A percentile compares a stretch with the other conserved stretches of the same genome.
Conservation (phyloP, 306 rosid genomes). For the Lablab purpureus region DNA sequence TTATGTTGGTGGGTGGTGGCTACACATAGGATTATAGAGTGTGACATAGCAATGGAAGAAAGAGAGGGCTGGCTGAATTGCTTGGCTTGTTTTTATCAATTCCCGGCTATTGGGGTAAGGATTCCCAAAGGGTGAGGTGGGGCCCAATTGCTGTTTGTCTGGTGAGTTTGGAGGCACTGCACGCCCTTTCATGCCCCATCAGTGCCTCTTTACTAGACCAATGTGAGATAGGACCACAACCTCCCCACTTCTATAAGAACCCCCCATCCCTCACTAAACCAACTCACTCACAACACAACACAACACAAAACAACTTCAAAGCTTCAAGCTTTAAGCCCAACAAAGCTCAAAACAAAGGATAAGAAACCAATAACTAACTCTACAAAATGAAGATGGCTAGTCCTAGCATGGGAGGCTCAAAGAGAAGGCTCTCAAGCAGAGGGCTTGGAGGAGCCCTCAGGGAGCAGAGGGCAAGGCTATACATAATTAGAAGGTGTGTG, state of each 20-base stretch:
- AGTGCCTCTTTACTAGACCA: conserved; percentile 64
- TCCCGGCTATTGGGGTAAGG: conserved; percentile 53
- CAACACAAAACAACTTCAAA: conserved; percentile 23
- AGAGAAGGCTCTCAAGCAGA: conserved; percentile 84
- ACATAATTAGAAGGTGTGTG: conserved; percentile 94
- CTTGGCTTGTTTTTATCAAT: conserved; percentile 52
- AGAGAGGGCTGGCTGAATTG: conserved; percentile 44
- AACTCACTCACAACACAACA: conserved; percentile 26
- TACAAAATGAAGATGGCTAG: conserved; percentile 70
- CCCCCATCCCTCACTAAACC: conserved; percentile 35
- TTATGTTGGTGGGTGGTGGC: conserved; percentile 66
- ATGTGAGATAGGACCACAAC: conserved; percentile 54
- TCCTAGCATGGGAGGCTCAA: conserved; percentile 60
- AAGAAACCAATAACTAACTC: background rate
- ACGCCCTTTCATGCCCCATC: conserved; percentile 86
- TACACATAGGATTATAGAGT: conserved; percentile 50
- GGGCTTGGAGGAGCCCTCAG: conserved; percentile 86
- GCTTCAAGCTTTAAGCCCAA: background rate
- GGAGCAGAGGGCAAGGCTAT: conserved; percentile 87
- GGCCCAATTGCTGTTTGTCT: conserved; percentile 68
- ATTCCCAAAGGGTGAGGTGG: conserved; percentile 65
- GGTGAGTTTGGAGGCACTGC: conserved; percentile 76
- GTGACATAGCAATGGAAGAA: conserved; percentile 53
- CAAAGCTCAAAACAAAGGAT: background rate
- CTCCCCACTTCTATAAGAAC: conserved; percentile 55